A percentile compares a stretch with the other conserved stretches of the same genome.
phyloP scores from a whole-genome alignment of 257 asterid species.

The Solanum clarkiae region DNA sequence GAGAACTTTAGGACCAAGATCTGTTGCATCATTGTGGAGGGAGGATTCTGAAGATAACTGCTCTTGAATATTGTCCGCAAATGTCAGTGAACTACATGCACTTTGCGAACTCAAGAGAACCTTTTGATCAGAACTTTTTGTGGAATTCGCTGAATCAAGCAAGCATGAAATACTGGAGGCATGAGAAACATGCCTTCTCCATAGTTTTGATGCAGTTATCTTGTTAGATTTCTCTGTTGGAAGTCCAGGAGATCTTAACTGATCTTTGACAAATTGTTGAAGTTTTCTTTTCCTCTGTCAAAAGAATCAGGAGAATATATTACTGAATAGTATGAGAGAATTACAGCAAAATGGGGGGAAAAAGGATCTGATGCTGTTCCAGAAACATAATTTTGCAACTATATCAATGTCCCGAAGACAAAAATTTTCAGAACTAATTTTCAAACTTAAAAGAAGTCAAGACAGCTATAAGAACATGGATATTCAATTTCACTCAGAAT shows the following conservation, averaged over 20 bases:
- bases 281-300: constrained; percentile 64
- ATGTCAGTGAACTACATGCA: constrained; percentile 37
- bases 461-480: background rate
- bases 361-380: background rate
- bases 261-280: constrained; percentile 37
- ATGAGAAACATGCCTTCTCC: constrained; percentile 28
- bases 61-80: constrained; percentile 20
- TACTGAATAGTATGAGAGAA: background rate
- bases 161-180: constrained; percentile 40
- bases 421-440: background rate
- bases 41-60: constrained; percentile 18
- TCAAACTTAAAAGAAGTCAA: background rate
- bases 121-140: constrained; percentile 18
- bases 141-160: constrained; percentile 34
- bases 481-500: background rate
- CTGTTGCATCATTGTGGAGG: constrained; percentile 9
- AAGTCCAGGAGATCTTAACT: constrained; percentile 23
- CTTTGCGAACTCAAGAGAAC: constrained; percentile 20
- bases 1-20: constrained; percentile 13
- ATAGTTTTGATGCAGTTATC: constrained; percentile 14
- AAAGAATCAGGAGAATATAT: background rate
- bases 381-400: background rate
- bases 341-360: background rate
- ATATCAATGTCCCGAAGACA: background rate
- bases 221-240: constrained; percentile 14